These are phyloP conservation scores for Scedosporium dehoogii DNA, from an alignment of 2,329 filamentous ascomycete genomes.

Conservation along the genomic window DNA sequence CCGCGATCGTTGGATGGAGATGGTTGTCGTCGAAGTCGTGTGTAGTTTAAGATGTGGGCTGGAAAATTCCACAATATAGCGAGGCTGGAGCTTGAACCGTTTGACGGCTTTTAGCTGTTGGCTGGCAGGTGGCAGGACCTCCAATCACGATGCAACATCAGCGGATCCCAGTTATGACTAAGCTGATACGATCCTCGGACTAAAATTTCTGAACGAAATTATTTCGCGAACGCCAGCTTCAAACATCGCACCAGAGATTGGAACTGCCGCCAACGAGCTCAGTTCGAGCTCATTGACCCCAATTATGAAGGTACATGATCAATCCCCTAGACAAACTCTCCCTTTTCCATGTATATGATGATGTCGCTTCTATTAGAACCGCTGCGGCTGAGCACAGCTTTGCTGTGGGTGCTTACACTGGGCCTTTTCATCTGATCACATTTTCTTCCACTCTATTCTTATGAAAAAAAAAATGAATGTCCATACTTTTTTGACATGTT, in stretches of 20 bases:
- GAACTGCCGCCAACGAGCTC: conserved; percentile 1
- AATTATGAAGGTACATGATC: conserved; percentile 10
- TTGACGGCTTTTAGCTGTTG: neutral
- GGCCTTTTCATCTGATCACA: conserved; percentile 17
- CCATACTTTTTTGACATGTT: conserved; percentile 11
- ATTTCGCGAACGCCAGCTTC: neutral
- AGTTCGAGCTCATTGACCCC: neutral
- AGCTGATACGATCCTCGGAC: neutral
- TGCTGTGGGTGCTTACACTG: conserved; percentile 32
- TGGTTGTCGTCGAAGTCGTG: neutral
- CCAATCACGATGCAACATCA: too few relatives aligned
- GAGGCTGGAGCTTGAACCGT: neutral
- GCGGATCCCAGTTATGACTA: too few relatives aligned
- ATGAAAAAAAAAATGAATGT: conserved; percentile 3
- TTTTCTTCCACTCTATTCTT: neutral
- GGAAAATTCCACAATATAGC: neutral
- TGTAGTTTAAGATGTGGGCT: neutral
- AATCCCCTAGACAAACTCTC: neutral
- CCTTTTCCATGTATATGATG: conserved; percentile 24
- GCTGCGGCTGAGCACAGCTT: conserved; percentile 38
- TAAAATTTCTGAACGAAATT: neutral
- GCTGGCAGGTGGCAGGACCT: too few relatives aligned
- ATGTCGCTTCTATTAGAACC: conserved; percentile 31
- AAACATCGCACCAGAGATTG: neutral
- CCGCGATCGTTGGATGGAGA: neutral